Evolutionary conservation across 164 flowering plant genomes (phyloP).

Genomic region (Macadamia integrifolia): DNA sequence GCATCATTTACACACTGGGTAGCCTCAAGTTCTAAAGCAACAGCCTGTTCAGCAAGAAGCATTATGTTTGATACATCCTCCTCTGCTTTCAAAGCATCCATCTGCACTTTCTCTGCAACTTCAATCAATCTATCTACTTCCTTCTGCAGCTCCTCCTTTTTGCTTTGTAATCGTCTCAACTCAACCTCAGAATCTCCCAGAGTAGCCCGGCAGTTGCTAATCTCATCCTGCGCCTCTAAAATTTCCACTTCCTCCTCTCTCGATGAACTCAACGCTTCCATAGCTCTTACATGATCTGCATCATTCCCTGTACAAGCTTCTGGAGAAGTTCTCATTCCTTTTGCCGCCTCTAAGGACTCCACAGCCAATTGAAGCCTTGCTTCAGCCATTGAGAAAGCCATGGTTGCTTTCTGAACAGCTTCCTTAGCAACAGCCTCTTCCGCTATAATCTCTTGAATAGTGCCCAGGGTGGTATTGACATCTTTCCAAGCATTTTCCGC

Average conservation of each 20-base stretch:
- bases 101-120: conserved; percentile 64
- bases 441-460: conserved; percentile 46
- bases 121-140: conserved; percentile 70
- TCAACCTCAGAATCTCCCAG: conserved; percentile 57
- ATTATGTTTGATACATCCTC: conserved; percentile 90
- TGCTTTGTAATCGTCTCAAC: conserved; percentile 48
- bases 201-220: conserved; percentile 40
- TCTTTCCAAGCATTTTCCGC: conserved; percentile 63
- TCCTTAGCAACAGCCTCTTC: conserved; percentile 71
- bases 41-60: conserved; percentile 96
- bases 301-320: conserved; percentile 28
- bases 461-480: conserved; percentile 42
- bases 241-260: conserved; percentile 39
- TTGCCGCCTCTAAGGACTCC: conserved; percentile 38
- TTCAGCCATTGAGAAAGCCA: conserved; percentile 85
- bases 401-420: conserved; percentile 78
- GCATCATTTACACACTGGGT: conserved; percentile 86
- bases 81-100: conserved; percentile 74
- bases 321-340: conserved; percentile 18
- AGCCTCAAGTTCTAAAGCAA: conserved; percentile 90
- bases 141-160: conserved; percentile 71
- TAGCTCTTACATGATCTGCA: conserved; percentile 18
- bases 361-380: conserved; percentile 68
- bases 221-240: conserved; percentile 51
- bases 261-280: conserved; percentile 9